Percentiles rank a stretch among this genome's conserved stretches.
Conservation (phyloP, 495 filamentous ascomycete species). For the Hapsidospora chrysogenum region DNA sequence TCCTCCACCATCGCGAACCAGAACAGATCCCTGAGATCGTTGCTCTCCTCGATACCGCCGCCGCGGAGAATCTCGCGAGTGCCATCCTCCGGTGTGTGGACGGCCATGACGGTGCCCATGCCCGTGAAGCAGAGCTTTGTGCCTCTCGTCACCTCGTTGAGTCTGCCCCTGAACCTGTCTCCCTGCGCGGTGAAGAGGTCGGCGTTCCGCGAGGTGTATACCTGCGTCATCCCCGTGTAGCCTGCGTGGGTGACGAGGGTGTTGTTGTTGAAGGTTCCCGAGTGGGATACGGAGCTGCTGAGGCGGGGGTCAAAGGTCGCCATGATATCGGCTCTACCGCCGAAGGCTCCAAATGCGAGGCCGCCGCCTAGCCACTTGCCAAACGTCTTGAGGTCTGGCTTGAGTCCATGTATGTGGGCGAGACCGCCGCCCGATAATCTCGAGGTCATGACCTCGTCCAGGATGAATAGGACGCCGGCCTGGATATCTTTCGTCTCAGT, state of each 20-base stretch:
- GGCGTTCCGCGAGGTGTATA: constrained; percentile 24
- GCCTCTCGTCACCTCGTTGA: constrained; percentile 14
- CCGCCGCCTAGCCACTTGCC: constrained; percentile 52
- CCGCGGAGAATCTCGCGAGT: constrained; percentile 7
- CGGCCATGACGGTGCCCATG: constrained; percentile 23
- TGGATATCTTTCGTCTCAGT: constrained; percentile 1
- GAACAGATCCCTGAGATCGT: constrained; percentile 24
- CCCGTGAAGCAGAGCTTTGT: constrained; percentile 24
- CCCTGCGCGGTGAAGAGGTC: constrained; percentile 20
- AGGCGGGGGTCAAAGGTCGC: constrained; percentile 33
- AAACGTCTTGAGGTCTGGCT: constrained; percentile 41
- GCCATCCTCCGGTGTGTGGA: constrained; percentile 19
- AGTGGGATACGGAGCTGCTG: constrained; percentile 23
- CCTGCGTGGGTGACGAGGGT: constrained; percentile 40
- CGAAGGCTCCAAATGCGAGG: constrained; percentile 45
- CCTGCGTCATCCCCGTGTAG: constrained; percentile 20
- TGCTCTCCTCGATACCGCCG: constrained; percentile 32
- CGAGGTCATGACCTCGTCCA: constrained; percentile 52
- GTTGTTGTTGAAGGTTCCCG: constrained; percentile 58
- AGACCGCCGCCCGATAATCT: constrained; percentile 32
- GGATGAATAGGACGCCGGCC: constrained; percentile 33
- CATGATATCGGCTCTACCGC: constrained; percentile 38
- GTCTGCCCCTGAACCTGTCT: constrained; percentile 13
- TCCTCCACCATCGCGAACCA: constrained; percentile 22
- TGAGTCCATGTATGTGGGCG: constrained; percentile 20